Base-by-base conservation (phyloP, 192 early-diverging fungal species). In the Coemansia sp. region DNA sequence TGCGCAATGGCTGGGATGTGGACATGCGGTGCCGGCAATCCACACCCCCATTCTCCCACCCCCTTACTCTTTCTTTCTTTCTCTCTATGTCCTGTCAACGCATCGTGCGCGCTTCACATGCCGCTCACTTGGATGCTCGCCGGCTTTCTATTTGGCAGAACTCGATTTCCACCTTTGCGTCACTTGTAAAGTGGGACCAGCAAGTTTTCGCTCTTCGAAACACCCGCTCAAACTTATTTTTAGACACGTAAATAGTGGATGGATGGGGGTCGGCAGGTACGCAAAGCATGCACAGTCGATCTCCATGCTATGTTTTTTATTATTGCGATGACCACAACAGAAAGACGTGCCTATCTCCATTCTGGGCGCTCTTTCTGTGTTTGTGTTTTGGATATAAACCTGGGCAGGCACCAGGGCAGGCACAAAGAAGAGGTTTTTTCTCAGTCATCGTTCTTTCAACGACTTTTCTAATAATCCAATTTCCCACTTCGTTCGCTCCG, bases 311-410 rank as follows among this genome's bases (percentile, higher is more conserved):
- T 53, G 44, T 46, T 58, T 45, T 58, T 34, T 47, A 69, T 57
- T 57, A 59, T 48, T 59, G 47, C 33, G 54, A 57, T 24, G 60
- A 49, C 45, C 33, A 55, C 57, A 56, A 59, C 52, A 48, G 50
- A 42, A 37, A 61, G 51, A 42, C 24, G 30, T 17, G 11, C 46
- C 6, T 21, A 48, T 48, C 46, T 18, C 50, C 44, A 55, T 59
- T 53, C 45, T 24, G 44, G 40, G 27, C 54, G 40, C 49, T 49
- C 44, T 54, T 57, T 57, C 41, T 65, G 67, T 53, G 43, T 55
- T 34, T 53, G 56, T 67, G 66, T 64, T 58, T 53, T 64, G 57
- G 55, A 71, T 75, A 75, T 68, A 75, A 75, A 66, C 66, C 50
- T 15, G 49, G 43, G 9, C 38, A 25, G 33, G 41, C 41, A 59